phyloP scores from a whole-genome alignment of 1,284 basidiomycete species.

The Serendipita sp. region DNA sequence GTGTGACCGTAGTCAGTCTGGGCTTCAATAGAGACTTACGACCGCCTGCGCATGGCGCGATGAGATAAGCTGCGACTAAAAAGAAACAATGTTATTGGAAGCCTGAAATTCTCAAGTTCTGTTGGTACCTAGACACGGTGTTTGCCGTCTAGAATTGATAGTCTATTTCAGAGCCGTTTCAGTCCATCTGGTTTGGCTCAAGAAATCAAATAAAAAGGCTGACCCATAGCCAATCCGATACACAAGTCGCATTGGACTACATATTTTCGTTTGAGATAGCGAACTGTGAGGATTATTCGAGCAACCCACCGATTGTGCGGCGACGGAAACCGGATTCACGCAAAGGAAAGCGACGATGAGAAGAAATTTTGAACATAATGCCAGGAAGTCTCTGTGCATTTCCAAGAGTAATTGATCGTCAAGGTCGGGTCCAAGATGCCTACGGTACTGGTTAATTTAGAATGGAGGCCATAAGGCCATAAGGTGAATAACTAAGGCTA shows the following conservation, averaged over 20 bases:
- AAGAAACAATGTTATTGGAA: neutral
- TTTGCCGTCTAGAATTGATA: neutral
- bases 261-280: neutral
- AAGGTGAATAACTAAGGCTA: no score
- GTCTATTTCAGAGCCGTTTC: neutral
- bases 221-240: neutral
- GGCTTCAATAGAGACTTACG: neutral
- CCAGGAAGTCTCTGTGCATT: neutral
- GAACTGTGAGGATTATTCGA: neutral
- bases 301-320: neutral
- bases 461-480: no score
- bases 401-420: neutral
- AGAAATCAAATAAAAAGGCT: neutral
- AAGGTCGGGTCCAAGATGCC: neutral
- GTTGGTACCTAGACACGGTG: conserved; percentile 1
- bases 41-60: neutral
- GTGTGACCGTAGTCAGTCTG: neutral
- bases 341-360: neutral
- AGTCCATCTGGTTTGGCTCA: neutral
- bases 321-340: neutral
- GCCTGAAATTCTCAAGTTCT: neutral
- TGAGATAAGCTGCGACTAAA: neutral
- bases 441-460: no score
- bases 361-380: neutral
- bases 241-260: conserved; percentile 3